Conservation (phyloP, 768 basidiomycete species). For the Boletus tomentosulus region DNA sequence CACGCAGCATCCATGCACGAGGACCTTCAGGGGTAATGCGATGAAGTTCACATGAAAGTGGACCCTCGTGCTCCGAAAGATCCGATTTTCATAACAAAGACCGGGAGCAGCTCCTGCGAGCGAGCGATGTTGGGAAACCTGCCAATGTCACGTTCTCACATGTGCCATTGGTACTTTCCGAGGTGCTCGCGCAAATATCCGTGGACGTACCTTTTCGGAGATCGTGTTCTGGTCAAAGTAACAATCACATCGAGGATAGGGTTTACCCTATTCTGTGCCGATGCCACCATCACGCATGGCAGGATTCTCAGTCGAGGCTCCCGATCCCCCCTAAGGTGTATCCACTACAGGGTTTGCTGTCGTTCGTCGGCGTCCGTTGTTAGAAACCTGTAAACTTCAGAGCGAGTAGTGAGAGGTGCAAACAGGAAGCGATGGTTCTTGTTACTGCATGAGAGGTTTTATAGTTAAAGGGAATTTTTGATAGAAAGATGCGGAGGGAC, state of each 20-base stretch:
- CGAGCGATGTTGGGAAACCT: background rate
- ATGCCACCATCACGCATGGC: background rate
- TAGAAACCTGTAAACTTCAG: background rate
- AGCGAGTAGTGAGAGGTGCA: background rate
- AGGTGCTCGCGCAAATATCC: background rate
- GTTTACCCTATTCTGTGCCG: background rate
- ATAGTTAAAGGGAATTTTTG: background rate
- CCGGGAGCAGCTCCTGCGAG: background rate
- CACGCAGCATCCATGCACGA: background rate
- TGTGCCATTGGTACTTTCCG: background rate
- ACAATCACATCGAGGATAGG: background rate
- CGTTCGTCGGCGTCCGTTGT: background rate
- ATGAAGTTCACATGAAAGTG: background rate
- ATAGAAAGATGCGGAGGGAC: background rate
- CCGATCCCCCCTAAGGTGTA: background rate
- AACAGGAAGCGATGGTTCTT: background rate
- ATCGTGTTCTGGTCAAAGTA: background rate
- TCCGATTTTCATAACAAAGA: background rate
- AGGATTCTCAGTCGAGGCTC: background rate
- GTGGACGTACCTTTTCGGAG: background rate
- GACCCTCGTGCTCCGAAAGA: background rate
- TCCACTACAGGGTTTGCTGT: background rate
- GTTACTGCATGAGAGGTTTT: background rate
- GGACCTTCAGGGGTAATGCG: background rate
- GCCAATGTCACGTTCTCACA: background rate